Base-by-base conservation (phyloP, 2,329 filamentous ascomycete species). In the Trichoderma atroviride region DNA sequence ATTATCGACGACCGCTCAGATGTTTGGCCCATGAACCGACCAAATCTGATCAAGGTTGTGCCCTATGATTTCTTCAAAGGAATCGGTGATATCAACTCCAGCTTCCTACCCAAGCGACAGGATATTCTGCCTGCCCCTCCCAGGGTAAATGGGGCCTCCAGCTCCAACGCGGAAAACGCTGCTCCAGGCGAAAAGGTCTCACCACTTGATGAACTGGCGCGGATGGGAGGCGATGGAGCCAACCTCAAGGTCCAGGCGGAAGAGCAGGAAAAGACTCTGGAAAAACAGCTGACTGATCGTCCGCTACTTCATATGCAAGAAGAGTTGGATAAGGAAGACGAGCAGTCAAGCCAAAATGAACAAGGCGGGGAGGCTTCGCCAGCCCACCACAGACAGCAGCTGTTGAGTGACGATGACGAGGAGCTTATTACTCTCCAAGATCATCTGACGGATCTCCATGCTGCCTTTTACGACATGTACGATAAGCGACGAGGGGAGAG, bases 51-150 rank as follows among this genome's bases (percentile, higher is more conserved):
- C 82, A 97, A 97, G 78, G 96, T 99, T 40, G 90, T 90, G 1
- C 93, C 95, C 0, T 99, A 97, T 79, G 95, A 98, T 79, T 99
- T 99, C 81, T 99, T 98, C 82, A 93, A 96, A 69, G 96, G 96
- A 19, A 97, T 97, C 72, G 96, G 96, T 71, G 96, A 99, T 79
- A 99, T 99, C 84, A 99, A 99, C 82, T 96, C 95, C 14, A 97
- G 93, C 77, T 99, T 98, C 77, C 80, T 99, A 64, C 96, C 96
- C 0, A 97, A 97, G 79, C 89, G 86, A 70, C 81, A 87, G 74
- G 85, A 90, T 75, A 79, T 87, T 31, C 71, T 86, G 7, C 79
- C 82, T 0, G 74, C 75, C 1, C 69, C 70, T 11, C 66, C 72
- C 27, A 78, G 74, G 69, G 53, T 73, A 29, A 77, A 76, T 57